Evolutionary conservation across 2,329 filamentous ascomycete species (phyloP).

Genomic region (Pyrenochaeta sp.): DNA sequence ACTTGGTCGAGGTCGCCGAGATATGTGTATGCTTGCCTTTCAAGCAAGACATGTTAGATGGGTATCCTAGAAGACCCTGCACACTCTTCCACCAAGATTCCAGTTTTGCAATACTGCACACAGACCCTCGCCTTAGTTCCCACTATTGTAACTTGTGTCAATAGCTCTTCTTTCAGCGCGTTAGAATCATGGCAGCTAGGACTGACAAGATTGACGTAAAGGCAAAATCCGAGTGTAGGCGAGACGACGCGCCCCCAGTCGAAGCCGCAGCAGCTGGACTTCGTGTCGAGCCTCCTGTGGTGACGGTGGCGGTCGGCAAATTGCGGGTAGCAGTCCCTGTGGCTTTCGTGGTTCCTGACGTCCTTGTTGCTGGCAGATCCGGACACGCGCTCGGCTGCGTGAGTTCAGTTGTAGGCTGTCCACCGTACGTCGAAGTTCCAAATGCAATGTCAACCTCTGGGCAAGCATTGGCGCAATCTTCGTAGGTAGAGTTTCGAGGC

Average conservation of each 20-base stretch:
- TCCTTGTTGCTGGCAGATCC: background rate
- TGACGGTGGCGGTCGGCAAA: background rate
- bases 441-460: conserved; percentile 14
- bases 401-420: conserved; percentile 16
- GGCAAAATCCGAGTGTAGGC: background rate
- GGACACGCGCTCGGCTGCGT: conserved; percentile 12
- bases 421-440: conserved; percentile 11
- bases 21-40: too few relatives aligned
- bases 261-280: background rate
- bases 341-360: background rate
- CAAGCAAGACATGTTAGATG: too few relatives aligned
- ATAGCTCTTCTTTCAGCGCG: background rate
- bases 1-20: too few relatives aligned
- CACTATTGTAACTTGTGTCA: too few relatives aligned
- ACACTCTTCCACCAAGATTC: too few relatives aligned
- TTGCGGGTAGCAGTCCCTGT: background rate
- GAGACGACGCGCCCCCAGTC: background rate
- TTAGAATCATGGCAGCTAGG: background rate
- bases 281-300: background rate
- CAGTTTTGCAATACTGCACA: too few relatives aligned
- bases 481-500: conserved; percentile 3
- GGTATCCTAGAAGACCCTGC: too few relatives aligned
- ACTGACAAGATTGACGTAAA: background rate
- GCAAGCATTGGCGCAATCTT: conserved; percentile 17
- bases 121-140: too few relatives aligned